Base-by-base conservation (phyloP, 371 early-diverging fungal species). In the Lichtheimia hyalospora region DNA sequence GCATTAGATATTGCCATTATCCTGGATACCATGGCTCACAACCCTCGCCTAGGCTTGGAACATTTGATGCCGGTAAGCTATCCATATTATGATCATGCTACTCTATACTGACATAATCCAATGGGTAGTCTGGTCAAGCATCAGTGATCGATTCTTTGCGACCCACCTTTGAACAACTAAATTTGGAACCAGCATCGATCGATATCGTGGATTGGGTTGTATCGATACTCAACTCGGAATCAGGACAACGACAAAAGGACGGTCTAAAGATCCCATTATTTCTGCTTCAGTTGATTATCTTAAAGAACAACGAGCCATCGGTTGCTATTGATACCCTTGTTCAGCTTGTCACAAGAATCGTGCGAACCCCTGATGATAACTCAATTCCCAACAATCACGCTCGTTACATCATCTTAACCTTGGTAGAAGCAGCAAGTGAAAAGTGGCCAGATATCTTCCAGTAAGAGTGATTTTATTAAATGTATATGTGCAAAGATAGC, bases 1-100 rank as follows among this genome's bases (percentile, higher is more conserved):
- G 75, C 75, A 2, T 55, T 75, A 34, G 79, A 79, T 55, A 71
- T 79, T 0, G 71, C 74, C 5, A 67, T 79, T 27, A 64, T 74
- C 57, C 52, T 79, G 27, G 75, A 79, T 44, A 70, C 74, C 13
- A 51, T 79, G 43, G 74, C 68, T 0, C 64, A 79, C 61, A 71
- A 79, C 39, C 50, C 67, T 14, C 58, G 74, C 5, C 58, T 79
- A 5, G 54, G 28, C 1, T 42, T 63, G 23, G 52, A 54, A 5
- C 58, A 68, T 54, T 62, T 77, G 8, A 62, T 77, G 27, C 79
- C 73, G 41, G 78, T 73, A 69, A 64, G 44, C 23, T 10, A 18
- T 43, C n/a, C n/a, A n/a, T n/a, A n/a, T 15, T 21, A n/a, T 18
- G 23, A 1, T 20, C 16, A 3, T 23, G 8, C 21, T 2, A 3